Percentiles rank a stretch among this genome's conserved stretches.
phyloP scores from a whole-genome alignment of 1,284 basidiomycete species.

The Moesziomyces parantarcticus region DNA sequence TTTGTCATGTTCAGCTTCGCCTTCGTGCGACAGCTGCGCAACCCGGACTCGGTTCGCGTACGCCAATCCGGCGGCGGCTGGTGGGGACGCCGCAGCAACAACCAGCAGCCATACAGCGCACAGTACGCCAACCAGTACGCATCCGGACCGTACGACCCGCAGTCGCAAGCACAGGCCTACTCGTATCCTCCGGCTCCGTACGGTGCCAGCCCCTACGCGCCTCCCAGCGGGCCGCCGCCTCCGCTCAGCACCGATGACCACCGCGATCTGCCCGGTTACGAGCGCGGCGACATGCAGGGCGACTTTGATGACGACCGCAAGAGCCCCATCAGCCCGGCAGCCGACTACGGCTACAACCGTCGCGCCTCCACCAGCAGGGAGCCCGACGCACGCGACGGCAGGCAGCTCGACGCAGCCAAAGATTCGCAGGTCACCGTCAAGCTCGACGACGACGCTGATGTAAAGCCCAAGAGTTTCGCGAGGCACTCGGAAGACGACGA shows the following conservation, averaged over 20 bases:
- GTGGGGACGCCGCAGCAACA: conserved; percentile 29
- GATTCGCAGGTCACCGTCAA: conserved; percentile 40
- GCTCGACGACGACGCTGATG: conserved; percentile 33
- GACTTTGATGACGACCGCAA: conserved; percentile 49
- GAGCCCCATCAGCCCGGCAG: conserved; percentile 31
- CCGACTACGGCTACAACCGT: conserved; percentile 23
- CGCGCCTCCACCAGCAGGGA: conserved; percentile 31
- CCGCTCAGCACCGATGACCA: conserved; percentile 8
- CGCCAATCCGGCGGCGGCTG: conserved; percentile 24
- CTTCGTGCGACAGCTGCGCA: conserved; percentile 51
- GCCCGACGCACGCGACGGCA: conserved; percentile 12
- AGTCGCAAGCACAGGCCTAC: conserved; percentile 38
- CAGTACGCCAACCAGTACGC: conserved; percentile 24
- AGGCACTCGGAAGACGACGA: conserved; percentile 37
- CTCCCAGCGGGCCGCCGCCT: conserved; percentile 29
- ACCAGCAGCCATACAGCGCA: conserved; percentile 36
- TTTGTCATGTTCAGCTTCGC: conserved; percentile 59
- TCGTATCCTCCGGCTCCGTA: conserved; percentile 44
- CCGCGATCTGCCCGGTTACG: conserved; percentile 42
- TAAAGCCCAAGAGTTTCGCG: conserved; percentile 18
- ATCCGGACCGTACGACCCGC: conserved; percentile 41
- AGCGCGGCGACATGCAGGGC: conserved; percentile 33
- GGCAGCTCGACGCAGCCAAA: conserved; percentile 39
- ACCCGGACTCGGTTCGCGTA: conserved; percentile 47
- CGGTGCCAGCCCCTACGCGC: conserved; percentile 26